phyloP scores from a whole-genome alignment of 306 rosid species.

The Sesbania bispinosa region DNA sequence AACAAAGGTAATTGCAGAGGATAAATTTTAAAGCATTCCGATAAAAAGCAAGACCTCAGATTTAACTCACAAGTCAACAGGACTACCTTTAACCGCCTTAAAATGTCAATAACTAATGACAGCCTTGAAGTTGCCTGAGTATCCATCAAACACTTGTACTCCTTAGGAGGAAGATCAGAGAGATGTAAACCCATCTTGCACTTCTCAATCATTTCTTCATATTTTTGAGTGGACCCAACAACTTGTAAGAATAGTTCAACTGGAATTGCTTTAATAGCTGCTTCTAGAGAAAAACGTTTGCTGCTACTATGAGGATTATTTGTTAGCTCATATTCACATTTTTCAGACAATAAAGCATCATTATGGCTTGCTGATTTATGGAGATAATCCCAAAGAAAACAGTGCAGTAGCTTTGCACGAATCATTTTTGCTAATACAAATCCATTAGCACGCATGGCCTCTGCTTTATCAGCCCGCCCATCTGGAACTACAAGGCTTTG shows the following conservation, averaged over 20 bases:
- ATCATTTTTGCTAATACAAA: conserved; percentile 90
- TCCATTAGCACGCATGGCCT: conserved; percentile 82
- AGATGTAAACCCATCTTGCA: conserved; percentile 79
- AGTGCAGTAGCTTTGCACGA: conserved; percentile 83
- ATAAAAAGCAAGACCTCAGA: conserved; percentile 5
- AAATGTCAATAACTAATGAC: conserved; percentile 74
- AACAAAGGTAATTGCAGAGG: conserved; percentile 8
- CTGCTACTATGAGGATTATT: conserved; percentile 57
- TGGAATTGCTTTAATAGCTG: conserved; percentile 68
- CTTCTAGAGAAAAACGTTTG: conserved; percentile 66
- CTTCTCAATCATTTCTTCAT: conserved; percentile 74
- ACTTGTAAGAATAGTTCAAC: conserved; percentile 91
- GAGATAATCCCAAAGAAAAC: conserved; percentile 78
- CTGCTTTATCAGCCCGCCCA: conserved; percentile 51
- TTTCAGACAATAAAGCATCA: conserved; percentile 42
- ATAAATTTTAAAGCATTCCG: neutral
- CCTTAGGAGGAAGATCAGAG: conserved; percentile 65
- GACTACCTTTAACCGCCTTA: conserved; percentile 85
- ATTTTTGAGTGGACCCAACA: conserved; percentile 65
- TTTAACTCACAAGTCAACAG: conserved; percentile 17
- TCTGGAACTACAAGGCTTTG: conserved; percentile 38
- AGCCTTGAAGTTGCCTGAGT: conserved; percentile 80
- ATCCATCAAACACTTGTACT: conserved; percentile 74
- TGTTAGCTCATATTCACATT: conserved; percentile 25
- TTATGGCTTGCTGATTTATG: conserved; percentile 35